Percentiles rank a stretch among this genome's conserved stretches.
phyloP scores from a whole-genome alignment of 1,284 basidiomycete species.

The Fomitopsis schrenkii region DNA sequence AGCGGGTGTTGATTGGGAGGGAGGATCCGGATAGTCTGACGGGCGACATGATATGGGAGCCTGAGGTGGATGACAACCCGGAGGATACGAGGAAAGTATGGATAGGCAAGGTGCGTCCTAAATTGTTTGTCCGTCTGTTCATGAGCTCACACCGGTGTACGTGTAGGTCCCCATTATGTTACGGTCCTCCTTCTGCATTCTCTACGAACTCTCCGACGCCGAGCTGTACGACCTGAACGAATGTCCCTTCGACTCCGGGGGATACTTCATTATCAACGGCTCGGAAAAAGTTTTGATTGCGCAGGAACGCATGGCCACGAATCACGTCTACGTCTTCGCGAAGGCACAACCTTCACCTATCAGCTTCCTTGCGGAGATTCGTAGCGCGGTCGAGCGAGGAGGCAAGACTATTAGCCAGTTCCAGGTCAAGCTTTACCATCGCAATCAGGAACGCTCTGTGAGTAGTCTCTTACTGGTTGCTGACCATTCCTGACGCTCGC shows the following conservation, averaged over 20 bases:
- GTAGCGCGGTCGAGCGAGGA: constrained; percentile 96
- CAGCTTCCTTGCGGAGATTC: constrained; percentile 95
- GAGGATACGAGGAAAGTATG: constrained; percentile 84
- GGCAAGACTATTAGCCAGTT: constrained; percentile 99
- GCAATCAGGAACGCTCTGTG: constrained; percentile 83
- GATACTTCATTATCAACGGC: constrained; percentile 99
- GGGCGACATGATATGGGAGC: constrained; percentile 82
- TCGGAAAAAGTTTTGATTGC: constrained; percentile 99
- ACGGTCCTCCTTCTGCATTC: constrained; percentile 92
- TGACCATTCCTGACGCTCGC: background rate
- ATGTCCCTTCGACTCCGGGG: constrained; percentile 97
- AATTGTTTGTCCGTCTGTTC: background rate
- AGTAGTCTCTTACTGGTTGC: constrained; percentile 26
- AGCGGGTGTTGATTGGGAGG: constrained; percentile 76
- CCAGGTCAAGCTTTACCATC: constrained; percentile 96
- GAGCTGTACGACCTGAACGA: constrained; percentile 92
- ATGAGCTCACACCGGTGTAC: constrained; percentile 4
- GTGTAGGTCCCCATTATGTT: constrained; percentile 95
- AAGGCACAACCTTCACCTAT: constrained; percentile 97
- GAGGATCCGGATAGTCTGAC: constrained; percentile 80
- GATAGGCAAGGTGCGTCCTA: constrained; percentile 84
- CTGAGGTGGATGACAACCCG: constrained; percentile 61
- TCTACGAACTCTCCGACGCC: constrained; percentile 75
- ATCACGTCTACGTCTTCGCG: constrained; percentile 99
- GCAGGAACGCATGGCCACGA: constrained; percentile 99